Evolutionary conservation across 2,329 filamentous ascomycete genomes (phyloP), one percentile per base, ranked within the genome.

Genomic region (Ophiostoma ips): DNA sequence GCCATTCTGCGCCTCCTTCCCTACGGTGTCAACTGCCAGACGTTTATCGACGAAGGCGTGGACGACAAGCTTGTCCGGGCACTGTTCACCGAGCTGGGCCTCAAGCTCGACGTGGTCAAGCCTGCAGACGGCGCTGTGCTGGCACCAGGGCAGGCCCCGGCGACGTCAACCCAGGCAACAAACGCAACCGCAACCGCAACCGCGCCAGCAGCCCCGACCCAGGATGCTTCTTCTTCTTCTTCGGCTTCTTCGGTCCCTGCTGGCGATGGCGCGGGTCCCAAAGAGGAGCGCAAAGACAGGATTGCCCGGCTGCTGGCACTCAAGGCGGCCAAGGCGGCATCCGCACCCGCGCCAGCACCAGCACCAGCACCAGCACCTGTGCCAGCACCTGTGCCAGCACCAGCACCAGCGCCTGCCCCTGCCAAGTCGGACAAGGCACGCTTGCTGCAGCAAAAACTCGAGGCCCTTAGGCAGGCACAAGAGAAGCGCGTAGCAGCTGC

Each of bases 281-380:
- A 52, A n/a, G 71, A 84, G 55, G 79, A 84, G 59, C 75, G 85
- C 19, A 86, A 85, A 57, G 84, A 87, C 56, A 78, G 85, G 38
- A 86, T 90, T 53, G 84, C 84, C 4, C 78, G 82, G 46, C 72
- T 88, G 50, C 71, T 88, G 50, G 84, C 84, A n/a, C 79, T 77
- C 1, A 88, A 85, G 62, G 75, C 73, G 3, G 40, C 54, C 3
- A 57, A 57, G 21, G 48, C 54, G 3, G 19, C 36, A 9, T 21
- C 49, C 5, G 21, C n/a, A 12, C 35, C 35, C 7, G 35, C 35
- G n/a, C 15, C 40, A 6, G 24, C 40, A 43, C 15, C 38, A 2
- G 12, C 13, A 8, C 21, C 40, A 12, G 24, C 30, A 11, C 34
- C 34, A 46, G 30, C 34, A 36, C 19, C 40, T 24, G 19, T 11